These are phyloP conservation scores for Cryptococcus sp. DNA, from an alignment of 1,284 basidiomycete species.

Conservation along the genomic window DNA sequence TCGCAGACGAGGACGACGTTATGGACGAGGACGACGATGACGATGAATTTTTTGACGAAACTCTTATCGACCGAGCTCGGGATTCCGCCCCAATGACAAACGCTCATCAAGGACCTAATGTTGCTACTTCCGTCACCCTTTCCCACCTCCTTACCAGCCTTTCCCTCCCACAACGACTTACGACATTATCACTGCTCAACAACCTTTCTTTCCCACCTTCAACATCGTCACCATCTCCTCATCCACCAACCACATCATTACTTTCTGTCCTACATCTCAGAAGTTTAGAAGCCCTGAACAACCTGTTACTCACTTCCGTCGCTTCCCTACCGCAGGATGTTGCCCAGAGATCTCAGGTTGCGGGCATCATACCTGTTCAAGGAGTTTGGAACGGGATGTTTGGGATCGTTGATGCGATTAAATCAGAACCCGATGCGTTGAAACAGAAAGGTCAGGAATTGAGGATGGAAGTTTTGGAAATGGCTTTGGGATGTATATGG, in stretches of 20 bases:
- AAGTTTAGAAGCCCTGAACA: constrained; percentile 85
- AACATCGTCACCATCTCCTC: constrained; percentile 58
- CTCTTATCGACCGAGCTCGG: constrained; percentile 42
- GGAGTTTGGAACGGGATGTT: constrained; percentile 71
- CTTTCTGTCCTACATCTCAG: constrained; percentile 74
- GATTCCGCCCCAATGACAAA: constrained; percentile 33
- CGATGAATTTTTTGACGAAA: constrained; percentile 44
- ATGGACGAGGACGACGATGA: constrained; percentile 45
- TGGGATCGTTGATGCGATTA: constrained; percentile 55
- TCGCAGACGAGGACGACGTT: constrained; percentile 40
- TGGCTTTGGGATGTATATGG: constrained; percentile 46
- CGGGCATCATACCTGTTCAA: constrained; percentile 54
- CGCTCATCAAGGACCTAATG: constrained; percentile 22
- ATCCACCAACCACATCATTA: constrained; percentile 78
- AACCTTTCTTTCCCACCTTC: constrained; percentile 73
- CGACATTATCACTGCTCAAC: constrained; percentile 65
- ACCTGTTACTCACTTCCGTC: constrained; percentile 68
- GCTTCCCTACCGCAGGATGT: constrained; percentile 50
- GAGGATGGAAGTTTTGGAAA: constrained; percentile 42
- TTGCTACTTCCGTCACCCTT: constrained; percentile 29
- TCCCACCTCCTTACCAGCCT: constrained; percentile 50
- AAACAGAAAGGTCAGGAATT: constrained; percentile 21
- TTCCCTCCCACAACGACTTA: constrained; percentile 54
- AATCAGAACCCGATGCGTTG: constrained; percentile 23
- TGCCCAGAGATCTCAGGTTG: constrained; percentile 10